phyloP scores from a whole-genome alignment of 2,329 filamentous ascomycete genomes.

The Mycogone perniciosa region DNA sequence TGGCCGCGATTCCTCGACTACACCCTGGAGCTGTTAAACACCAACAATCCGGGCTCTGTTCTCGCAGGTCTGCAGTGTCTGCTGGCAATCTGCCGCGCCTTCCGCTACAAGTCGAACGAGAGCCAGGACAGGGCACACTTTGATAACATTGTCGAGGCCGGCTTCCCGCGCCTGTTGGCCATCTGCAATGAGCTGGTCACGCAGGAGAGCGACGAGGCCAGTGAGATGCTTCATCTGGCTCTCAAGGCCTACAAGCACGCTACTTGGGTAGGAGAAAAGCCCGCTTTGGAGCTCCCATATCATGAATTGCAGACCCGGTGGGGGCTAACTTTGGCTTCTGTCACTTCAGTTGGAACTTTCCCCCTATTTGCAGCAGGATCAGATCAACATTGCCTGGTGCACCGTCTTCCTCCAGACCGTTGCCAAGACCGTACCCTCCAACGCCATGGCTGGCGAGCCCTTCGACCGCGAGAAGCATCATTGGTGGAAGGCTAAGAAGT shows the following conservation, averaged over 20 bases:
- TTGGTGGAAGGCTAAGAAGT: conserved; percentile 99
- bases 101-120: conserved; percentile 80
- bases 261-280: conserved; percentile 62
- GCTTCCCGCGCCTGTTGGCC: conserved; percentile 78
- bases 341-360: conserved; percentile 73
- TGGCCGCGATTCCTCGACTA: conserved; percentile 95
- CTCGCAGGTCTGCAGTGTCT: conserved; percentile 92
- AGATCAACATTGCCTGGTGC: conserved; percentile 90
- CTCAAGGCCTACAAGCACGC: conserved; percentile 98
- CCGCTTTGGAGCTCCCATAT: neutral
- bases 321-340: conserved; percentile 19
- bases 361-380: conserved; percentile 66
- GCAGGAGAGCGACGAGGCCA: conserved; percentile 88
- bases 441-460: conserved; percentile 74
- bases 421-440: conserved; percentile 73
- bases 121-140: conserved; percentile 76
- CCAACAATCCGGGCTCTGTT: conserved; percentile 78
- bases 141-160: conserved; percentile 85
- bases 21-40: conserved; percentile 80
- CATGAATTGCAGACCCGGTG: neutral
- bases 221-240: conserved; percentile 91
- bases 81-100: conserved; percentile 89
- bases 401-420: conserved; percentile 89
- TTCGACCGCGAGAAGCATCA: conserved; percentile 88
- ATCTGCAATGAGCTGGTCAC: conserved; percentile 86